These are phyloP conservation scores for Nicotiana sylvestris DNA, from an alignment of 257 asterid species.

Conservation along the genomic window DNA sequence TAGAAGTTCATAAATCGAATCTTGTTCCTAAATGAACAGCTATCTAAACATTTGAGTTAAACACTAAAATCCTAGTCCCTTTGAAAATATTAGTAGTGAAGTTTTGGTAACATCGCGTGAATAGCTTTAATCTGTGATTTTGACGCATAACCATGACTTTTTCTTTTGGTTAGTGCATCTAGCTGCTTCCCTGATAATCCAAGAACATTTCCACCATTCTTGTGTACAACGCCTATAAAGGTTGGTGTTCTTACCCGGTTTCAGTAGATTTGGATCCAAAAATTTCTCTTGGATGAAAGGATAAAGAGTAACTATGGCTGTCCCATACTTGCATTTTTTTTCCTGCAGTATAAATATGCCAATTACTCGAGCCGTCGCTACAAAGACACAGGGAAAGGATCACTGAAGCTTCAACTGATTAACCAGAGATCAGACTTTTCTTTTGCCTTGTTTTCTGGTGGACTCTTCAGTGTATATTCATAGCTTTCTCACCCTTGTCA, in stretches of 20 bases:
- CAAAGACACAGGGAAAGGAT: slow-evolving; percentile 63
- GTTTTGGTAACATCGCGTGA: neutral
- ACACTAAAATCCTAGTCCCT: neutral
- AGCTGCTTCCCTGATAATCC: slow-evolving; percentile 64
- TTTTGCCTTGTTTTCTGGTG: slow-evolving; percentile 85
- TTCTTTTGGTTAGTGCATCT: slow-evolving; percentile 46
- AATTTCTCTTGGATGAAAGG: neutral
- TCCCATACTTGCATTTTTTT: neutral
- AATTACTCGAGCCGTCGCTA: slow-evolving; percentile 57
- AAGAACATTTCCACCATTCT: slow-evolving; percentile 55
- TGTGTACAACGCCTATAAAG: slow-evolving; percentile 89
- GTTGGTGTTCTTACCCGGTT: slow-evolving; percentile 26
- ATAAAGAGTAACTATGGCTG: neutral
- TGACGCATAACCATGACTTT: neutral
- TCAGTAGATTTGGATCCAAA: neutral
- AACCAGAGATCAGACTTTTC: slow-evolving; percentile 93
- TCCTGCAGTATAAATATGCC: slow-evolving; percentile 82
- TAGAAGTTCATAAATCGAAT: neutral
- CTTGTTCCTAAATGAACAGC: neutral
- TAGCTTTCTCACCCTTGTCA: neutral
- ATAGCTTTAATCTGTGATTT: neutral
- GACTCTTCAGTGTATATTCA: slow-evolving; percentile 53
- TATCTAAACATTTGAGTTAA: neutral
- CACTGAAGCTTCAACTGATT: slow-evolving; percentile 72
- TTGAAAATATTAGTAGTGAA: neutral